Percentiles rank a stretch among this genome's conserved stretches.
Evolutionary conservation across 1,284 basidiomycete species (phyloP).

Genomic region (Phenoliferia sp.): DNA sequence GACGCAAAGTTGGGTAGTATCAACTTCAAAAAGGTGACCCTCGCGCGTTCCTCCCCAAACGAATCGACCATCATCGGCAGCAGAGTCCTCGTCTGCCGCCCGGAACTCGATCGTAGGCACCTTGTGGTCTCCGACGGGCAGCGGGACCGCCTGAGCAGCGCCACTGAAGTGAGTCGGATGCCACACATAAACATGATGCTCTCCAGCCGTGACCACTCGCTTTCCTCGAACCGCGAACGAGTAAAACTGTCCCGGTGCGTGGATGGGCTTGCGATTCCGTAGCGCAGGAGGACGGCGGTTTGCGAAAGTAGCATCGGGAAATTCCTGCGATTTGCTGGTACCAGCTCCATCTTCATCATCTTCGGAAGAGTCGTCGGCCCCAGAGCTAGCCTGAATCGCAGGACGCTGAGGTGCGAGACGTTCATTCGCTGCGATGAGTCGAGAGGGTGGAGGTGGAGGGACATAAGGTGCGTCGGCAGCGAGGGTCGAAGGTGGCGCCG

Average conservation of each 20-base stretch:
- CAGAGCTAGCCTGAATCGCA: neutral
- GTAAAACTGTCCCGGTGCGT: slow-evolving; percentile 15
- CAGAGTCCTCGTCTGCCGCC: slow-evolving; percentile 50
- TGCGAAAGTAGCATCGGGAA: slow-evolving; percentile 75
- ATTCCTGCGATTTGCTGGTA: slow-evolving; percentile 48
- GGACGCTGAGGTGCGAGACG: slow-evolving; percentile 17
- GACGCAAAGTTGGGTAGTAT: slow-evolving; percentile 58
- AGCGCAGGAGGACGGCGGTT: slow-evolving; percentile 68
- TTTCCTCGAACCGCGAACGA: slow-evolving; percentile 29
- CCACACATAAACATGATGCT: slow-evolving; percentile 32
- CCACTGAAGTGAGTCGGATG: slow-evolving; percentile 50
- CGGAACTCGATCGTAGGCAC: slow-evolving; percentile 73
- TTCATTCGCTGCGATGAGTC: slow-evolving; percentile 7
- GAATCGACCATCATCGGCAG: slow-evolving; percentile 47
- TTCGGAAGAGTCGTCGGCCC: slow-evolving; percentile 17
- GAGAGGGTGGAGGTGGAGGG: slow-evolving; percentile 28
- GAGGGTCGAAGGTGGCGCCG: neutral
- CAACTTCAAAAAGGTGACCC: slow-evolving; percentile 75
- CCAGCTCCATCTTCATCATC: slow-evolving; percentile 23
- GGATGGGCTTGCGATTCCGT: slow-evolving; percentile 37
- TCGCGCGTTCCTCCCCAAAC: slow-evolving; percentile 86
- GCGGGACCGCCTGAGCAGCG: slow-evolving; percentile 34
- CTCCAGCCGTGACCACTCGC: slow-evolving; percentile 27
- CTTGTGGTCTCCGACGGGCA: slow-evolving; percentile 46
- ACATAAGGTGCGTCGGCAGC: slow-evolving; percentile 4